These are phyloP conservation scores for Aspergillus pseudonomiae DNA, from an alignment of 2,329 filamentous ascomycete genomes.

Conservation along the genomic window DNA sequence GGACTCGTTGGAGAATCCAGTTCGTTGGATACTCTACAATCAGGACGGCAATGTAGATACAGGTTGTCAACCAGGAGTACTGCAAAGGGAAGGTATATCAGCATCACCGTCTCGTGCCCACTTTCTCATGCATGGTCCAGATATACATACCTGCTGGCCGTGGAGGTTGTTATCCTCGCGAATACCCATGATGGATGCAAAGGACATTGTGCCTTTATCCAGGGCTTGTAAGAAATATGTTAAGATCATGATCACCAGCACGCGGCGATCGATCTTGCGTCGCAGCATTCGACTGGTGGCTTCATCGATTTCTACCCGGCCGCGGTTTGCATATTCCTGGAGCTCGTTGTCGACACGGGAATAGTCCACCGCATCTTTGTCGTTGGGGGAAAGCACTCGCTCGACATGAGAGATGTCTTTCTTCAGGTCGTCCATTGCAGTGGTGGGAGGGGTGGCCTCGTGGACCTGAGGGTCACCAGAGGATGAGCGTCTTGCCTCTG, in stretches of 20 bases:
- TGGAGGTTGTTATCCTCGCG: constrained; percentile 52
- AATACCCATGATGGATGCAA: constrained; percentile 47
- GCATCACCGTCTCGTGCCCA: not conserved
- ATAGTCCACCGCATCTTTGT: constrained; percentile 60
- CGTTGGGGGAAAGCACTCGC: constrained; percentile 49
- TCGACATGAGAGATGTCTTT: constrained; percentile 51
- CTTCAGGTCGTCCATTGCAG: constrained; percentile 3
- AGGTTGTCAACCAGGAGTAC: constrained; percentile 73
- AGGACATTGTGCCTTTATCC: constrained; percentile 47
- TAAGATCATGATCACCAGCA: constrained; percentile 70
- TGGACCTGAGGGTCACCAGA: constrained; percentile 1
- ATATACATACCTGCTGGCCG: constrained; percentile 35
- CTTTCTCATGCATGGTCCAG: not conserved
- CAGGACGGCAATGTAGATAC: constrained; percentile 73
- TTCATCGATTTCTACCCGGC: constrained; percentile 58
- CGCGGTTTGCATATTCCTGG: constrained; percentile 66
- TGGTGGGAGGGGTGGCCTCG: not conserved
- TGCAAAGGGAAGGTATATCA: constrained; percentile 35
- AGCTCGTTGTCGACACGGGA: constrained; percentile 69
- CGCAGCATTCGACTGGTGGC: constrained; percentile 65
- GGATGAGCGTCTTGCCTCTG: not conserved
- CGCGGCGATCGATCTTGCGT: constrained; percentile 66
- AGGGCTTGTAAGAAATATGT: constrained; percentile 70
- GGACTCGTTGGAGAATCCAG: constrained; percentile 64
- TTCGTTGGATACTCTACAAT: constrained; percentile 74